Percentiles rank a stretch among this genome's conserved stretches.
Conservation (phyloP, 2,329 filamentous ascomycete genomes). For the Lecanicillium sp. region DNA sequence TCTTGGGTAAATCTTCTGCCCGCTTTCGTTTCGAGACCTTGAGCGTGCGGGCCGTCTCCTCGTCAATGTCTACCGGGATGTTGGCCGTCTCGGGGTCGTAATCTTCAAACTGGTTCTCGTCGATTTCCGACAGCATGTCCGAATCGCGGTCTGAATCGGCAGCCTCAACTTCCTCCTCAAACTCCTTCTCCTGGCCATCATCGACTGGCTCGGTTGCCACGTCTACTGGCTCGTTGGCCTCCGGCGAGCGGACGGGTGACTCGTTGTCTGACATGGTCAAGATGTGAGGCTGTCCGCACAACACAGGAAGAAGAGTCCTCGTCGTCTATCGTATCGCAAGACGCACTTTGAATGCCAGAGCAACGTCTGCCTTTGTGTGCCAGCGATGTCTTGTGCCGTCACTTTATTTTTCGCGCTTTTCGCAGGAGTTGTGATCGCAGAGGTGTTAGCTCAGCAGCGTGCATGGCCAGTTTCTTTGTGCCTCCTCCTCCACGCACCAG, state of each 20-base stretch:
- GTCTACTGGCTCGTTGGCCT: conserved; percentile 14
- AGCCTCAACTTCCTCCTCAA: conserved; percentile 31
- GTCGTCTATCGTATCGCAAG: too few relatives aligned
- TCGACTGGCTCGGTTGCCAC: conserved; percentile 24
- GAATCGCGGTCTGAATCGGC: conserved; percentile 47
- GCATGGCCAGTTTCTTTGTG: neutral
- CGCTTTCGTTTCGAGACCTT: conserved; percentile 62
- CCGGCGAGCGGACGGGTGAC: conserved; percentile 31
- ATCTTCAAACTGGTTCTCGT: conserved; percentile 62
- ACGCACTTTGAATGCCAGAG: too few relatives aligned
- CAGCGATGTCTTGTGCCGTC: too few relatives aligned
- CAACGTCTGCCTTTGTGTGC: too few relatives aligned
- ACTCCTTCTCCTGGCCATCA: conserved; percentile 34
- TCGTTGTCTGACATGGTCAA: conserved; percentile 42
- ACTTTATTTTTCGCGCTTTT: too few relatives aligned
- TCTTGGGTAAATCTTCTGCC: conserved; percentile 58
- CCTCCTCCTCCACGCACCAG: neutral
- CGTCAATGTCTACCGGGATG: conserved; percentile 59
- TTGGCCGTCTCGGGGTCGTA: conserved; percentile 59
- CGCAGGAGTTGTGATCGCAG: too few relatives aligned
- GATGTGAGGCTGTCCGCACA: conserved; percentile 8
- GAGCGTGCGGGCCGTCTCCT: conserved; percentile 54
- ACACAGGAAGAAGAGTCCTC: too few relatives aligned
- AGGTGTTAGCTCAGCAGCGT: neutral
- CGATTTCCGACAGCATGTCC: conserved; percentile 58